These are phyloP conservation scores for Chernovozyma aurita DNA, from an alignment of 1,139 yeast genomes.

Conservation along the genomic window DNA sequence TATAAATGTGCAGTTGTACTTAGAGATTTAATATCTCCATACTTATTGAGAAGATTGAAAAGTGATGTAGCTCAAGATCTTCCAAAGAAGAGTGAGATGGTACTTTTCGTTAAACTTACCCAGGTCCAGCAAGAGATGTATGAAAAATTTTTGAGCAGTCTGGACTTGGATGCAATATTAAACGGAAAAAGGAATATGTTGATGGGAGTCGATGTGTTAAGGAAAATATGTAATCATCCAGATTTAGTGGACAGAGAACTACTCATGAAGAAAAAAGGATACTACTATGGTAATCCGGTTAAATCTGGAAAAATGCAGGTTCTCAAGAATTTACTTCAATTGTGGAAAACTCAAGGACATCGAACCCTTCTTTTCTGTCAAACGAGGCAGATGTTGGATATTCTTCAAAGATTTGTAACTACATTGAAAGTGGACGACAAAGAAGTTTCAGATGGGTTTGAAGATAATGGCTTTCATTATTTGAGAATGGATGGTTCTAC, in stretches of 20 bases:
- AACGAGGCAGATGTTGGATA: conserved; percentile 90
- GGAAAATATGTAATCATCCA: conserved; percentile 96
- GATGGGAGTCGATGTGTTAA: conserved; percentile 82
- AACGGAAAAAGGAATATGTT: conserved; percentile 77
- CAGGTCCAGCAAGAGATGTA: conserved; percentile 70
- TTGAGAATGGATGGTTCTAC: conserved; percentile 96
- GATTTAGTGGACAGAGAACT: conserved; percentile 66
- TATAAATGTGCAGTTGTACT: conserved; percentile 92
- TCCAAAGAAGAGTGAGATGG: conserved; percentile 93
- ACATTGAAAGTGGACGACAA: conserved; percentile 27
- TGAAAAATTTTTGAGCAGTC: conserved; percentile 67
- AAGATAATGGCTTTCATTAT: conserved; percentile 47
- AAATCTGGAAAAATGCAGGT: conserved; percentile 93
- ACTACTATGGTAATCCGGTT: conserved; percentile 56
- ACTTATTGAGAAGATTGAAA: conserved; percentile 78
- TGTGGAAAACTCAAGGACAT: conserved; percentile 78
- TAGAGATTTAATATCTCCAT: conserved; percentile 86
- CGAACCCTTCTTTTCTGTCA: conserved; percentile 83
- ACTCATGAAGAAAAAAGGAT: conserved; percentile 34
- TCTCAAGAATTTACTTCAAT: conserved; percentile 62
- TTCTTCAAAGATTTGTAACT: conserved; percentile 59
- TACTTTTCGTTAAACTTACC: conserved; percentile 83
- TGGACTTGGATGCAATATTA: conserved; percentile 67
- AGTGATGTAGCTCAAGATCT: conserved; percentile 95
- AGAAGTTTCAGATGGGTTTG: not conserved